Conservation (phyloP, 495 filamentous ascomycete genomes). For the Aspergillus funiculosus region DNA sequence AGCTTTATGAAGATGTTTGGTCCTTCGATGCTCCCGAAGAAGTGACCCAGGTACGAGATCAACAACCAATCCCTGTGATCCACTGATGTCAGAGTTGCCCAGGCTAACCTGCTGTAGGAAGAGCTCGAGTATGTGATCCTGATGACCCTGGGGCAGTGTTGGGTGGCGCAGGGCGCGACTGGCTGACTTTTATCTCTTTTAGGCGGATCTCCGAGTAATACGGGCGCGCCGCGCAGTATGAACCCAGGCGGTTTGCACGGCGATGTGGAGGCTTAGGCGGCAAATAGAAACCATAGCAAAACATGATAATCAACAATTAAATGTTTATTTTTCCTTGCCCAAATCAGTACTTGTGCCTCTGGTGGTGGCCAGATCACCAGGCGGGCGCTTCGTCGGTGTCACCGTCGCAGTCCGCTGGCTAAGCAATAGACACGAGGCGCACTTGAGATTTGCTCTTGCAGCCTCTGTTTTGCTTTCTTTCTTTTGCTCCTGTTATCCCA, state of each 20-base stretch:
- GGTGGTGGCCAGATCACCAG: not conserved
- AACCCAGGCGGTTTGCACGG: not conserved
- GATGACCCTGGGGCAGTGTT: slow-evolving; percentile 13
- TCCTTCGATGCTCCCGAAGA: slow-evolving; percentile 29
- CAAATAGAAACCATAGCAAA: not conserved
- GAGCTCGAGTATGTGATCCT: slow-evolving; percentile 25
- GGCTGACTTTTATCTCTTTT: not conserved
- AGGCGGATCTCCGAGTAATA: slow-evolving; percentile 4
- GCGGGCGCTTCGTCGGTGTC: not conserved
- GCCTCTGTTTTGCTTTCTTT: not conserved
- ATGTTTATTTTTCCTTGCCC: too few relatives aligned
- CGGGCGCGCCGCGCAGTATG: too few relatives aligned
- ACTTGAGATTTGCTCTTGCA: too few relatives aligned
- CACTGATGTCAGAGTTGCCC: not conserved
- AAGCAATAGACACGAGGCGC: not conserved
- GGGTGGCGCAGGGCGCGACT: slow-evolving; percentile 9
- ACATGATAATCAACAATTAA: too few relatives aligned
- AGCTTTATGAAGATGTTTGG: slow-evolving; percentile 34
- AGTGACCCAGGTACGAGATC: slow-evolving; percentile 27
- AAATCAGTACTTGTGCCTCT: not conserved
- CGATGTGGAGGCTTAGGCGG: not conserved
- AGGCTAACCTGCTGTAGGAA: slow-evolving; percentile 16
- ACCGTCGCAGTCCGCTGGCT: not conserved
- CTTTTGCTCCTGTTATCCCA: too few relatives aligned
- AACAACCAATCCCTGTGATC: not conserved